Evolutionary conservation across 1,139 yeast genomes (phyloP), one percentile per base, ranked within the genome.

Genomic region (Hemisphaericaspora lyxosophila): DNA sequence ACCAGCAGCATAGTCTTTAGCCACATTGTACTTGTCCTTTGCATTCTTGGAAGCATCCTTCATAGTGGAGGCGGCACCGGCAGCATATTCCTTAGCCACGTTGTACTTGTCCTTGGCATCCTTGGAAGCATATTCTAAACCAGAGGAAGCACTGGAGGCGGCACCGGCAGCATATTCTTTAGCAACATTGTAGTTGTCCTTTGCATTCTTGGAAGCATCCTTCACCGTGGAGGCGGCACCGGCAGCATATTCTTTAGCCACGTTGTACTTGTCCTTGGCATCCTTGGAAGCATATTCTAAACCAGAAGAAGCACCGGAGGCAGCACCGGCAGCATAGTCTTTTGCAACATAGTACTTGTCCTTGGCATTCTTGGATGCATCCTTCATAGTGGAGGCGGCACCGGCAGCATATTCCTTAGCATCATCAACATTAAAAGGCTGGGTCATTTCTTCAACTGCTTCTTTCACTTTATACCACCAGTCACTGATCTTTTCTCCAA

Each of bases 31-130:
- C 8, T 15, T 15, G 4, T 26, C 29, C 16, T 26, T 5, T 9
- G 26, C 26, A 11, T 7, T 23, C 26, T 5, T 15, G 23, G 26
- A 7, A 13, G 27, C 31, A n/a, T 22, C 41, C 5, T 15, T 33
- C 6, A 33, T 29, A 18, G 26, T 30, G 11, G 20, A 15, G 15
- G 36, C 11, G 7, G 32, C 36, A 12, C 11, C 19, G 3, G 8
- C 7, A 14, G 40, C 43, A 18, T 43, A 32, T 16, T 31, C 32
- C 14, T 35, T 33, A 8, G 49, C 50, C 17, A 43, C 35, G 18
- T 45, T 44, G 14, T 36, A 47, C 27, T 43, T 36, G 5, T 34
- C 39, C 12, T 39, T 37, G 6, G 42, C 41, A 26, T 44, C 41
- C 15, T 38, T 33, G 9, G 43, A 38, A 20, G 40, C 48, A 17